phyloP scores from a whole-genome alignment of 108 stramenopile species.

The Conticribra guillardii region DNA sequence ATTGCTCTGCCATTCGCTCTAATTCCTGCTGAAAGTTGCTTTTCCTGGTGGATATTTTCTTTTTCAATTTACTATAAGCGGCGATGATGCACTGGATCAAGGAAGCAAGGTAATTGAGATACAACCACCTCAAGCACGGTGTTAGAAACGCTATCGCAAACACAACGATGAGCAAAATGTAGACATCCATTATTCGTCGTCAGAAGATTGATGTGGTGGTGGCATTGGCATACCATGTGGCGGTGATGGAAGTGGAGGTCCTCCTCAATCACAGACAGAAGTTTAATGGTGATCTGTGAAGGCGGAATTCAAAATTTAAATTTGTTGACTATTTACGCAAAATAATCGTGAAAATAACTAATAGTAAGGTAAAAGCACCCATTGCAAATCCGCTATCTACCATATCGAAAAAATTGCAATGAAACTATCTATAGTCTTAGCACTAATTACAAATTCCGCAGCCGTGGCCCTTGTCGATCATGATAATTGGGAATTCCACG shows the following conservation, averaged over 20 bases:
- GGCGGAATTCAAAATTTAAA: no score
- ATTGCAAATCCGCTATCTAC: not conserved
- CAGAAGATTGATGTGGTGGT: no score
- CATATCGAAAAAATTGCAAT: not conserved
- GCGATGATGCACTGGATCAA: conserved; percentile 4
- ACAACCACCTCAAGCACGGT: conserved; percentile 25
- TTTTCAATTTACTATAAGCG: conserved; percentile 13
- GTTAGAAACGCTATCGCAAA: conserved; percentile 41
- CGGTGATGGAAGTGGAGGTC: no score
- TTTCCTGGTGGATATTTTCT: conserved; percentile 17
- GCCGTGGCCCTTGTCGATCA: conserved; percentile 11
- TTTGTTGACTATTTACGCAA: no score
- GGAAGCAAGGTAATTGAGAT: conserved; percentile 21
- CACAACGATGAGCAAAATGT: conserved; percentile 23
- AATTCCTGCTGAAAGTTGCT: conserved; percentile 29
- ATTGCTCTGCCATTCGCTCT: conserved; percentile 30
- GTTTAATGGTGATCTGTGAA: no score
- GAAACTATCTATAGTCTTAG: not conserved
- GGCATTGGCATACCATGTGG: no score
- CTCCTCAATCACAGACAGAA: no score
- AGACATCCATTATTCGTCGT: conserved; percentile 41
- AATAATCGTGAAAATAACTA: no score
- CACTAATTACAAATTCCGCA: not conserved
- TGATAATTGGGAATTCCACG: conserved; percentile 26
- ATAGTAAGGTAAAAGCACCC: no score